Conservation (phyloP, 352 stramenopile genomes). For the Phytophthora megakarya region DNA sequence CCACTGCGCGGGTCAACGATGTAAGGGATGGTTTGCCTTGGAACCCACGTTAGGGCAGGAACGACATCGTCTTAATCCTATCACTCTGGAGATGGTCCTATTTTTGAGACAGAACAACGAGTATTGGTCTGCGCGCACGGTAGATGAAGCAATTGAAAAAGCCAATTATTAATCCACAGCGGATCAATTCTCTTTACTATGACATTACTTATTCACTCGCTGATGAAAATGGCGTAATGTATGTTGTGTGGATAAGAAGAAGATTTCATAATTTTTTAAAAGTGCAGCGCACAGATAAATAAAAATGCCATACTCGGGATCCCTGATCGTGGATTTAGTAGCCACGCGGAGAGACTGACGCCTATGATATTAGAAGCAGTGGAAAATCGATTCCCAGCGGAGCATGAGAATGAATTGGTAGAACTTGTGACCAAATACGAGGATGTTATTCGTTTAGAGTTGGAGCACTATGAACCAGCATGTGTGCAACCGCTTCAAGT, state of each 20-base stretch:
- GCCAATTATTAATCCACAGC: neutral
- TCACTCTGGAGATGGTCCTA: constrained; percentile 6
- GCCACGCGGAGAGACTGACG: too few relatives aligned
- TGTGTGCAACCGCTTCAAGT: too few relatives aligned
- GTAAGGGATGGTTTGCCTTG: too few relatives aligned
- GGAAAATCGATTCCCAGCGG: too few relatives aligned
- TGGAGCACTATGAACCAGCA: too few relatives aligned
- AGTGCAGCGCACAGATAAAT: neutral
- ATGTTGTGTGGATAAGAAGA: too few relatives aligned
- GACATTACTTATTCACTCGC: constrained; percentile 6
- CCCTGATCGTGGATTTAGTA: too few relatives aligned
- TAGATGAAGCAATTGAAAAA: neutral
- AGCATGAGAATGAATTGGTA: too few relatives aligned
- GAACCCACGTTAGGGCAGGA: neutral
- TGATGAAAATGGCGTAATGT: too few relatives aligned
- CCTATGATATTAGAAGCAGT: too few relatives aligned
- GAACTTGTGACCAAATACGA: too few relatives aligned
- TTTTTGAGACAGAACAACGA: neutral
- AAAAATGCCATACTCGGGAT: constrained; percentile 7
- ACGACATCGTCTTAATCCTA: neutral
- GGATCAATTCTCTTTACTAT: neutral
- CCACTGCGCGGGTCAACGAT: neutral
- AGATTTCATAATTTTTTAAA: neutral
- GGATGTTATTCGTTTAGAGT: too few relatives aligned
- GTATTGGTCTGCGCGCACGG: neutral